Percentiles rank a stretch among this genome's conserved stretches.
Evolutionary conservation across 164 flowering plant species (phyloP).

Genomic region (Cinnamomum micranthum): DNA sequence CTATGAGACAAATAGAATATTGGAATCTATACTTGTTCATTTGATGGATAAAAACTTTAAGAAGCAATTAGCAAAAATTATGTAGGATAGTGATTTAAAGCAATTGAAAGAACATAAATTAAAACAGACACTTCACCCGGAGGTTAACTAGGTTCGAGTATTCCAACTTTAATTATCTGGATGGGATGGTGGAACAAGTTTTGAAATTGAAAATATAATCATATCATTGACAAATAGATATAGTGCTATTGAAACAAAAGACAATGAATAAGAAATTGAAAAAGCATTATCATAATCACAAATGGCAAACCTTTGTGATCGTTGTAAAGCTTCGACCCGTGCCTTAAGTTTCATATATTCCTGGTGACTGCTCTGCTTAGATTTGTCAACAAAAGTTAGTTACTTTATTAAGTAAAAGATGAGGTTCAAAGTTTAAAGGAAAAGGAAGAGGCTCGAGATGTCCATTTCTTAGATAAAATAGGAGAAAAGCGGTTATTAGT

Average conservation of each 20-base stretch:
- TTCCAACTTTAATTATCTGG: background rate
- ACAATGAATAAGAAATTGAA: background rate
- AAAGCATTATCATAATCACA: background rate
- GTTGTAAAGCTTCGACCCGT: slow-evolving; percentile 73
- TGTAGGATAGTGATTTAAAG: too few relatives aligned
- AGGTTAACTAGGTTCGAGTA: too few relatives aligned
- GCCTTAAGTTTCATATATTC: slow-evolving; percentile 93
- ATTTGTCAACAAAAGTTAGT: background rate
- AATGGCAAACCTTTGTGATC: slow-evolving; percentile 57
- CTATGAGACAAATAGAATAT: too few relatives aligned
- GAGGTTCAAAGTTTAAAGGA: too few relatives aligned
- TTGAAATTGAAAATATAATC: background rate
- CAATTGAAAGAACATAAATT: too few relatives aligned
- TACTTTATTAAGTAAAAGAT: background rate
- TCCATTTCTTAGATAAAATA: too few relatives aligned
- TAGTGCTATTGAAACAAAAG: background rate
- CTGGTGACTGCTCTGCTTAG: slow-evolving; percentile 74
- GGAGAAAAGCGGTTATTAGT: too few relatives aligned
- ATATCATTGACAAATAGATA: background rate
- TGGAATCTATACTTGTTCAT: background rate
- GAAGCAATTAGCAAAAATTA: too few relatives aligned
- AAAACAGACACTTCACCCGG: too few relatives aligned
- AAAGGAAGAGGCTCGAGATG: too few relatives aligned
- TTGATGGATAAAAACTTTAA: too few relatives aligned
- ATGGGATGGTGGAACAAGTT: background rate